These are phyloP conservation scores for Avena sativa DNA, from an alignment of 176 grass and related monocot species.

Conservation along the genomic window DNA sequence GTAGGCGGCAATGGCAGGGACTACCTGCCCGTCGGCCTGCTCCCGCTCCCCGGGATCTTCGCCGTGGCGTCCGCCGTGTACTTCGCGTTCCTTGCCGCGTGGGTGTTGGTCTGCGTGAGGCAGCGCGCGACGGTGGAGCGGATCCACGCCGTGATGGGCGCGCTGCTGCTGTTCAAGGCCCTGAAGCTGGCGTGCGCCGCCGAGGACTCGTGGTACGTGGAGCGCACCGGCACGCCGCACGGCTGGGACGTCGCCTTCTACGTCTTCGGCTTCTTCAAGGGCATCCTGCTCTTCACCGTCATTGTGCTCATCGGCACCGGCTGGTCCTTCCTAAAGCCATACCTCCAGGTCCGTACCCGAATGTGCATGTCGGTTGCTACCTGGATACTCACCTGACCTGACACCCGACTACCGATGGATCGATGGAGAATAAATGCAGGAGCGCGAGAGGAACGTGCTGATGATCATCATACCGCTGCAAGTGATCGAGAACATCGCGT, in stretches of 20 bases:
- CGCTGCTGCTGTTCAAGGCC: constrained; percentile 78
- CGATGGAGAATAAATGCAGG: constrained; percentile 27
- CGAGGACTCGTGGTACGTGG: constrained; percentile 67
- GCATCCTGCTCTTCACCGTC: constrained; percentile 68
- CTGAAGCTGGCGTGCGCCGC: constrained; percentile 68
- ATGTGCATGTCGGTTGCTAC: neutral
- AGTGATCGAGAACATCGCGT: constrained; percentile 67
- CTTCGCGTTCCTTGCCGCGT: constrained; percentile 46
- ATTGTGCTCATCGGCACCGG: constrained; percentile 79
- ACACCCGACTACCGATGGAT: neutral
- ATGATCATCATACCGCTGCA: constrained; percentile 69
- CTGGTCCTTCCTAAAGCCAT: constrained; percentile 77
- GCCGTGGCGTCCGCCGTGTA: constrained; percentile 42
- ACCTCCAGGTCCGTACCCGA: constrained; percentile 50
- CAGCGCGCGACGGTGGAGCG: constrained; percentile 46
- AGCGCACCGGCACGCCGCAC: constrained; percentile 66
- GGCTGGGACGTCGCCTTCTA: constrained; percentile 81
- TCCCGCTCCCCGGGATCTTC: constrained; percentile 60
- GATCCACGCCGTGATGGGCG: constrained; percentile 60
- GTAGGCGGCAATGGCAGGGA: neutral
- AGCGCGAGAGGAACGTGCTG: constrained; percentile 68
- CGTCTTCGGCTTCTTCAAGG: constrained; percentile 76
- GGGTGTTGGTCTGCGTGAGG: constrained; percentile 38
- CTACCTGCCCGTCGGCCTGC: constrained; percentile 60
- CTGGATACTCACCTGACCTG: too few relatives aligned